Evolutionary conservation across 192 early-diverging fungal species (phyloP).

Genomic region (Radiomyces spectabilis): DNA sequence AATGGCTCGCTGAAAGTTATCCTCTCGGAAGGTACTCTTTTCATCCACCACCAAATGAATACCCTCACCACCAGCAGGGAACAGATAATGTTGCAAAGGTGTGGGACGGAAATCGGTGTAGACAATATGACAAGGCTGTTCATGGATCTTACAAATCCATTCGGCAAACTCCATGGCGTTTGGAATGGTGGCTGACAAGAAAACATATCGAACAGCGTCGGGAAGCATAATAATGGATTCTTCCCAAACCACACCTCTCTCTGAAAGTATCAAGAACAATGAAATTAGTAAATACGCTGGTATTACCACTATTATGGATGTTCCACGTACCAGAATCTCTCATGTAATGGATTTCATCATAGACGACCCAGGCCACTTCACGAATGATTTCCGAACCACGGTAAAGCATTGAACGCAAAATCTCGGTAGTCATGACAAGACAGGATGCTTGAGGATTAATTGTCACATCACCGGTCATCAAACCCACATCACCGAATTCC

Average conservation of each 20-base stretch:
- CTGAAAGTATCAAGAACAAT: constrained; percentile 35
- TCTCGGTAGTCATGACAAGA: constrained; percentile 98
- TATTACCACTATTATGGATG: not conserved
- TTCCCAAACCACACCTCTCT: constrained; percentile 98
- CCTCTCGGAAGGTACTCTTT: constrained; percentile 88
- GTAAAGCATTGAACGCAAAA: constrained; percentile 96
- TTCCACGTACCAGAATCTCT: constrained; percentile 63
- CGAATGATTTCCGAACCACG: constrained; percentile 92
- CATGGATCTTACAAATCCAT: constrained; percentile 94
- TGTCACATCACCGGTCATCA: constrained; percentile 98
- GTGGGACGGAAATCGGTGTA: constrained; percentile 97
- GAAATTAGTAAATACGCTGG: not conserved
- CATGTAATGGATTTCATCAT: constrained; percentile 99
- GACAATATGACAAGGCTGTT: constrained; percentile 97
- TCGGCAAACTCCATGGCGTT: constrained; percentile 99
- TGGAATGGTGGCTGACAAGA: constrained; percentile 97
- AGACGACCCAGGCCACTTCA: constrained; percentile 96
- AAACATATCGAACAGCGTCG: constrained; percentile 86
- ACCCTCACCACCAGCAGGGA: constrained; percentile 85
- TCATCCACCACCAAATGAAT: constrained; percentile 96
- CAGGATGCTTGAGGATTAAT: constrained; percentile 91
- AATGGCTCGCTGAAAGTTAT: constrained; percentile 92
- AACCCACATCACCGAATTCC: constrained; percentile 95
- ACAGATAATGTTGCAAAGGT: constrained; percentile 95
- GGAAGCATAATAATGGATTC: constrained; percentile 96